These are phyloP conservation scores for Ophiostoma ulmi DNA, from an alignment of 2,329 filamentous ascomycete genomes.

Conservation along the genomic window DNA sequence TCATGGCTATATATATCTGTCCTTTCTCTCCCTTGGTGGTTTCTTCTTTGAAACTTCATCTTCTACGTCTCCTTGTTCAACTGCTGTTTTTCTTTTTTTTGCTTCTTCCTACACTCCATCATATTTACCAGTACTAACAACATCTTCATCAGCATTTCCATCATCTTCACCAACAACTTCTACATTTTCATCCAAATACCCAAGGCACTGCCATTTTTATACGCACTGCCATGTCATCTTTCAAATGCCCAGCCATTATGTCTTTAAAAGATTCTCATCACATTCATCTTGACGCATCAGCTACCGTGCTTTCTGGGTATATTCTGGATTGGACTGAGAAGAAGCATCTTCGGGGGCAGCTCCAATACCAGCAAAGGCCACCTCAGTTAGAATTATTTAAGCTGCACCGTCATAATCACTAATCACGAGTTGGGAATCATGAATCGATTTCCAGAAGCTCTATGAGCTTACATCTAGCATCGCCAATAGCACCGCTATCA, in stretches of 20 bases:
- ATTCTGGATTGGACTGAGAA: too few relatives aligned
- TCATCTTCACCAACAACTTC: slow-evolving; percentile 10
- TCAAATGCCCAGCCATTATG: too few relatives aligned
- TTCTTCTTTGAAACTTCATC: not conserved
- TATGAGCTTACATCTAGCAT: not conserved
- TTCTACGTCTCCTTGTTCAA: not conserved
- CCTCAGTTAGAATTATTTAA: too few relatives aligned
- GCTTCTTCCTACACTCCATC: not conserved
- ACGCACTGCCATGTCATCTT: slow-evolving; percentile 13
- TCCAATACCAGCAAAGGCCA: too few relatives aligned
- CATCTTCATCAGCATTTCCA: not conserved
- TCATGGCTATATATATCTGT: too few relatives aligned
- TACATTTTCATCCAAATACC: not conserved
- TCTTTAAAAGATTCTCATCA: too few relatives aligned
- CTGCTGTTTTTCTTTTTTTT: not conserved
- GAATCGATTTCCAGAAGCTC: too few relatives aligned
- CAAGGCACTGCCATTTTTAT: slow-evolving; percentile 10
- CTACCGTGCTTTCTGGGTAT: too few relatives aligned
- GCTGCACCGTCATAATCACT: too few relatives aligned
- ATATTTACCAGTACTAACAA: not conserved
- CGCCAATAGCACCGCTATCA: not conserved
- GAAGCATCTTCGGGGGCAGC: too few relatives aligned
- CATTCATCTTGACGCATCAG: too few relatives aligned
- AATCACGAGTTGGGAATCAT: too few relatives aligned
- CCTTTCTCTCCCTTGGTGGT: not conserved